These are phyloP conservation scores for Daucus carota DNA, from an alignment of 129 eudicot species.

Conservation along the genomic window DH1_v3.0 NC_030383.2:47008501-47009000, in stretches of 20 bases:
- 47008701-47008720: constrained; percentile 53
- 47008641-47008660: constrained; percentile 16
- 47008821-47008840: constrained; percentile 73
- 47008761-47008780: constrained; percentile 64
- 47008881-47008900: constrained; percentile 43
- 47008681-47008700: constrained; percentile 10
- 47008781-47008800: constrained; percentile 88
- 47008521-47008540: constrained; percentile 65
- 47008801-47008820: constrained; percentile 74
- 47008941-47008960: constrained; percentile 85
- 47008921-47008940: constrained; percentile 73
- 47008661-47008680: constrained; percentile 15
- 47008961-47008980: constrained; percentile 70
- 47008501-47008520: constrained; percentile 40
- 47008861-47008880: constrained; percentile 81
- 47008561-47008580: constrained; percentile 74
- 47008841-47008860: constrained; percentile 92
- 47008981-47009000: background rate
- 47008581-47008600: constrained; percentile 78
- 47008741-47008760: constrained; percentile 82
- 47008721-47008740: constrained; percentile 88
- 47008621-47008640: constrained; percentile 41
- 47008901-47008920: no score
- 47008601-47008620: constrained; percentile 71
- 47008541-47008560: constrained; percentile 81